Percentiles rank a stretch among this genome's conserved stretches.
Conservation (phyloP, 176 grass and related monocot species). For the Neostapfia colusana region DNA sequence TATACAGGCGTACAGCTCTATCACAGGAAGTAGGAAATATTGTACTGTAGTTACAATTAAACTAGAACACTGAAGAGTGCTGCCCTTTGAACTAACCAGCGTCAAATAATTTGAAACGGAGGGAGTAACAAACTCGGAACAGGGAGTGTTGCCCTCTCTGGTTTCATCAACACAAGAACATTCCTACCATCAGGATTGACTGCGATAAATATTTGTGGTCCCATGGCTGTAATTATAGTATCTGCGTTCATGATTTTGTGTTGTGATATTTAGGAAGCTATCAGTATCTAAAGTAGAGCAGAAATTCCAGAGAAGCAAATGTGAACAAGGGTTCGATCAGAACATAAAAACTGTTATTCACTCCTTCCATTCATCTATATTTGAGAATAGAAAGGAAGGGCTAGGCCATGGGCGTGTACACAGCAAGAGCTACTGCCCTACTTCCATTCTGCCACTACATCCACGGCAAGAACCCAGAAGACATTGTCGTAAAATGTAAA, state of each 20-base stretch:
- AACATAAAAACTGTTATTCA: conserved; percentile 7
- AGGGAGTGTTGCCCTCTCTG: no score
- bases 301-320: neutral
- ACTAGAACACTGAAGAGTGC: neutral
- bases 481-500: conserved; percentile 42
- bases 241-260: neutral
- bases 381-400: neutral
- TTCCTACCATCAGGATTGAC: neutral
- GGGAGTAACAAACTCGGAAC: no score
- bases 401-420: neutral
- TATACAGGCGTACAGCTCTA: neutral
- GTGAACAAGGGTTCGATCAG: neutral
- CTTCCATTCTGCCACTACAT: neutral
- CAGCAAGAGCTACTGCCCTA: neutral
- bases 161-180: neutral
- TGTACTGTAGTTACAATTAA: neutral
- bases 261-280: neutral
- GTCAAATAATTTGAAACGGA: no score
- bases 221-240: neutral
- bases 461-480: conserved; percentile 27
- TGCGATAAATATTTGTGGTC: neutral
- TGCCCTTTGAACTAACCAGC: no score
- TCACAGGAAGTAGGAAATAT: no score
- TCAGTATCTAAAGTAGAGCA: neutral
- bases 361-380: conserved; percentile 15